phyloP scores from a whole-genome alignment of 2,329 filamentous ascomycete species.

The Xylariaceae sp. region DNA sequence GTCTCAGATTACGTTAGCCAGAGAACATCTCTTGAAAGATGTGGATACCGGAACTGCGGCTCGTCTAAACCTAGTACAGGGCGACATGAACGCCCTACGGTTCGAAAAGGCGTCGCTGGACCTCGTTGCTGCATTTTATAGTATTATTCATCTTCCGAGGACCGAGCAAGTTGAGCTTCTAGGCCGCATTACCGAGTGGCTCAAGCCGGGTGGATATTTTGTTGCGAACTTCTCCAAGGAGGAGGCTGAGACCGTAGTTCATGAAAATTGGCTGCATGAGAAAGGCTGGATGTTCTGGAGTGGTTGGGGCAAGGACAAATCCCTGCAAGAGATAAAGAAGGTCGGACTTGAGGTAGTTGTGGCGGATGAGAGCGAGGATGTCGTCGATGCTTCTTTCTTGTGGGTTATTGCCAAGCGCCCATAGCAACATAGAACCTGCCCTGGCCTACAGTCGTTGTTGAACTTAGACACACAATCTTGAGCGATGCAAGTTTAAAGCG shows the following conservation, averaged over 20 bases:
- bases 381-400: slow-evolving; percentile 33
- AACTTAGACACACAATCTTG: too few species aligned
- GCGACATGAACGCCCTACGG: slow-evolving; percentile 38
- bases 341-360: slow-evolving; percentile 33
- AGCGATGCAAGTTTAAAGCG: too few species aligned
- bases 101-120: slow-evolving; percentile 38
- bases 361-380: slow-evolving; percentile 29
- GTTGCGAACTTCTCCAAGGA: slow-evolving; percentile 43
- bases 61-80: slow-evolving; percentile 29
- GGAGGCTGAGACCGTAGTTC: slow-evolving; percentile 26
- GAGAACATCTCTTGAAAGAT: slow-evolving; percentile 20
- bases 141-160: slow-evolving; percentile 51
- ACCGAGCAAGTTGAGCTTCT: slow-evolving; percentile 47
- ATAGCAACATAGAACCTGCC: too few species aligned
- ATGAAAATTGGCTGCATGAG: slow-evolving; percentile 36
- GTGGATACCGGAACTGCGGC: slow-evolving; percentile 1
- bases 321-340: slow-evolving; percentile 28
- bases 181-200: slow-evolving; percentile 41
- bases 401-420: slow-evolving; percentile 39
- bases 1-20: slow-evolving; percentile 34
- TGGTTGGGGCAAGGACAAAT: slow-evolving; percentile 36
- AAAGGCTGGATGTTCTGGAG: slow-evolving; percentile 44
- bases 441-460: too few species aligned
- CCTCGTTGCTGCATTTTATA: slow-evolving; percentile 50
- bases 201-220: slow-evolving; percentile 48